Conservation (phyloP, 2,329 filamentous ascomycete species). For the Cercospora citrullina region DNA sequence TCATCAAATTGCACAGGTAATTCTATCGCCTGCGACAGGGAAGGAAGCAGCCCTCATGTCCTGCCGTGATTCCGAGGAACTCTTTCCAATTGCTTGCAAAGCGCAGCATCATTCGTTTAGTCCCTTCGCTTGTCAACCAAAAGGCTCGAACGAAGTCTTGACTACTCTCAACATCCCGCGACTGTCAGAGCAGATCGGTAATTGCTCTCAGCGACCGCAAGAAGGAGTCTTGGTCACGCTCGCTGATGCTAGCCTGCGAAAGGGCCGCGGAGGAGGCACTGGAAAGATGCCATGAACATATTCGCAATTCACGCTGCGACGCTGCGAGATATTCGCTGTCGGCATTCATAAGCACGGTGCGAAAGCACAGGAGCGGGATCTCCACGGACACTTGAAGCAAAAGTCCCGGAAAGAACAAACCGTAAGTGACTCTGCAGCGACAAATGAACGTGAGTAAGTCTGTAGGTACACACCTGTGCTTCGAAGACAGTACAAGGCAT, state of each 20-base stretch:
- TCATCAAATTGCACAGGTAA: neutral
- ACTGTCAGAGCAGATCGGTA: neutral
- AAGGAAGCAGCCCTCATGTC: neutral
- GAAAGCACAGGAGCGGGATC: neutral
- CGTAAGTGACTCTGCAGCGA: neutral
- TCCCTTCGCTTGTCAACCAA: neutral
- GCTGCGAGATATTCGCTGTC: neutral
- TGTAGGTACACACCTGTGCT: neutral
- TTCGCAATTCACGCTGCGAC: neutral
- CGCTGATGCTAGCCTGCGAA: neutral
- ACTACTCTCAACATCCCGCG: neutral
- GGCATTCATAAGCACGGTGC: too few relatives aligned
- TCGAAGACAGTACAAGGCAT: neutral
- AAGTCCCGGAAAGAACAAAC: neutral
- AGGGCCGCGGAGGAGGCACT: neutral
- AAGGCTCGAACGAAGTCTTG: neutral
- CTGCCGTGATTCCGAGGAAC: neutral
- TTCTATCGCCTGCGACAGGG: neutral
- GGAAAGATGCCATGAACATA: neutral
- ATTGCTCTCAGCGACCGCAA: neutral
- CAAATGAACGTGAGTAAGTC: neutral
- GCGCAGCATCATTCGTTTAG: neutral
- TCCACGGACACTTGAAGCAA: neutral
- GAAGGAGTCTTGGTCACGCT: neutral
- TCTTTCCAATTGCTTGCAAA: neutral